Conservation (phyloP, 257 asterid genomes). For the Perilla frutescens region DNA sequence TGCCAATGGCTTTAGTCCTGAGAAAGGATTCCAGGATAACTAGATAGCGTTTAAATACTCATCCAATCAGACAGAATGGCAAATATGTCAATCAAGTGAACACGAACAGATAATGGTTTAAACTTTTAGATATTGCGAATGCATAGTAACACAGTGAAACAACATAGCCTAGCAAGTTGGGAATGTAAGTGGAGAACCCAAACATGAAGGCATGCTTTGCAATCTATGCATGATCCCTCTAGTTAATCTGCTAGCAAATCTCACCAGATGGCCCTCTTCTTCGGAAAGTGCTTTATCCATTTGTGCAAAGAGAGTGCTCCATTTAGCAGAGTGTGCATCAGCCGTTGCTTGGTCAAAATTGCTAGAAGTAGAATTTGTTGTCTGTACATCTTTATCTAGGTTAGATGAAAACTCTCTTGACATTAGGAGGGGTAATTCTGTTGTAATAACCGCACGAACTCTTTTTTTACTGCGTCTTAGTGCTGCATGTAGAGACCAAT, state of each 20-base stretch:
- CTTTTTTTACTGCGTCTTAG: constrained; percentile 82
- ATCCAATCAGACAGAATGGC: not conserved
- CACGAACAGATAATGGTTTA: not conserved
- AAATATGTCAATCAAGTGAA: not conserved
- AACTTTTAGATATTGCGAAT: not conserved
- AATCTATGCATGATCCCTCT: not conserved
- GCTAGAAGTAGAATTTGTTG: not conserved
- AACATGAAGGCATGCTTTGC: not conserved
- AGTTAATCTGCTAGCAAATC: constrained; percentile 22
- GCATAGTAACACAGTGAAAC: not conserved
- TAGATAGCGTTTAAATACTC: not conserved
- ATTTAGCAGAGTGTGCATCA: constrained; percentile 67
- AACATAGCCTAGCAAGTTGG: not conserved
- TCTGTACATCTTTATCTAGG: constrained; percentile 46
- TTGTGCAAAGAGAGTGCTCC: constrained; percentile 71
- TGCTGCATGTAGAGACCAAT: constrained; percentile 56
- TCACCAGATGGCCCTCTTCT: constrained; percentile 82
- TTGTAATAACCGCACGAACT: constrained; percentile 66
- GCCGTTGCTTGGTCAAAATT: constrained; percentile 44
- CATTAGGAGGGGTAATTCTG: constrained; percentile 70
- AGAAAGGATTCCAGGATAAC: not conserved
- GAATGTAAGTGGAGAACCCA: constrained; percentile 5
- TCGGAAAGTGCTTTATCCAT: constrained; percentile 81
- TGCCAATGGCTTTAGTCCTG: not conserved
- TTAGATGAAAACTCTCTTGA: constrained; percentile 69